Conservation (phyloP, 768 basidiomycete genomes). For the Psilocybe tampanensis region DNA sequence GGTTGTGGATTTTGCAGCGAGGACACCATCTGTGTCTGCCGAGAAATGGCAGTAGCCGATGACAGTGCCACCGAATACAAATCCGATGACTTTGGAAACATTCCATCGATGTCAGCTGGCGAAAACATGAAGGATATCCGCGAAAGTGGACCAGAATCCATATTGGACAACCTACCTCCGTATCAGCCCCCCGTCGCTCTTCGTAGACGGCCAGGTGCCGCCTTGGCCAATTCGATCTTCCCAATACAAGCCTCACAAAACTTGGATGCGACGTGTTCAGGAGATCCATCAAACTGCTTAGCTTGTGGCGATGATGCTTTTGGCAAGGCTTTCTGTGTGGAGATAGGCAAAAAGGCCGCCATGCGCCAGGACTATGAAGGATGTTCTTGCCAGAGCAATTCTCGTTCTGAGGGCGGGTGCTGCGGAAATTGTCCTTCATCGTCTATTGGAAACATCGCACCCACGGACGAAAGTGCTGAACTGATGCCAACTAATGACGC, state of each 20-base stretch:
- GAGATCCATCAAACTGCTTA: slow-evolving; percentile 83
- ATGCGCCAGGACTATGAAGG: slow-evolving; percentile 52
- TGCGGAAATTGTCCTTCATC: slow-evolving; percentile 25
- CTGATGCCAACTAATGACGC: slow-evolving; percentile 81
- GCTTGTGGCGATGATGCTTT: slow-evolving; percentile 88
- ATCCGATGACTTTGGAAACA: neutral
- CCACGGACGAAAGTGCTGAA: slow-evolving; percentile 33
- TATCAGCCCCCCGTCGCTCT: slow-evolving; percentile 86
- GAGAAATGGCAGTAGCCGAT: slow-evolving; percentile 53
- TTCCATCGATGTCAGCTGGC: neutral
- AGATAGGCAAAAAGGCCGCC: slow-evolving; percentile 65
- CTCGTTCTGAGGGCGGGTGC: slow-evolving; percentile 21
- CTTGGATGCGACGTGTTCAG: slow-evolving; percentile 60
- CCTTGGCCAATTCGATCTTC: slow-evolving; percentile 53
- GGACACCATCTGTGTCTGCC: slow-evolving; percentile 74
- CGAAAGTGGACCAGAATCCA: slow-evolving; percentile 36
- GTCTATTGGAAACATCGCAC: slow-evolving; percentile 16
- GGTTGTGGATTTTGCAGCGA: slow-evolving; percentile 80
- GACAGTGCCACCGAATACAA: slow-evolving; percentile 6
- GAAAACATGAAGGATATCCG: neutral
- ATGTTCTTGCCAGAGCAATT: slow-evolving; percentile 45
- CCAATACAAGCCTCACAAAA: slow-evolving; percentile 34
- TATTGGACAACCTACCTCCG: slow-evolving; percentile 75
- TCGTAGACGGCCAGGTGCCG: slow-evolving; percentile 50
- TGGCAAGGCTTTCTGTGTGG: slow-evolving; percentile 85